Evolutionary conservation across 257 asterid species (phyloP), one percentile per base, ranked within the genome.

Genomic region (Scutellaria barbata): DNA sequence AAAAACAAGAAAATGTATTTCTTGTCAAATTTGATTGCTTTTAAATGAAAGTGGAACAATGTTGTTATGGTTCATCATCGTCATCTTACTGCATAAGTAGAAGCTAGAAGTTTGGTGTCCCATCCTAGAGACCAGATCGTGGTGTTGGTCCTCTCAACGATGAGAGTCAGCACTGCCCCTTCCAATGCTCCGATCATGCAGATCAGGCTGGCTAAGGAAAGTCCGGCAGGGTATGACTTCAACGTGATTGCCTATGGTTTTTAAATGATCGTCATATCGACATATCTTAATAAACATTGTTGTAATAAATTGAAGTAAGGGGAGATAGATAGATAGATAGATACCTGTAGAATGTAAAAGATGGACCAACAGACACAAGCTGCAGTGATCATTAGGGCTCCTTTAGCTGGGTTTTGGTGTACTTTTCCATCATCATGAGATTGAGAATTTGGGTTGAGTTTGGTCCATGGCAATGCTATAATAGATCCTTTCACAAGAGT

Each of bases 311-410:
- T 50, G 55, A 20, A 50, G 55, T 16, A 20, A n/a, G 12, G 25
- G 6, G 30, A 8, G 4, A 14, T 13, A 33, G 7, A 11, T 10
- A 8, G 4, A 14, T 13, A 33, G 7, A 11, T 10, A 37, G 3
- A 22, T 70, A 85, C 95, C 88, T 90, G 96, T 35, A 91, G 83
- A 41, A 76, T 83, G 83, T 79, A 86, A 63, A 90, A 90, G 16
- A 79, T 5, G 13, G 97, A 81, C 89, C 94, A 87, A 45, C 92
- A 87, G 57, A 80, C 50, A 76, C 93, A 89, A 47, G 87, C 95
- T 1, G 82, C 81, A 7, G 77, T 45, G 57, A 87, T 79, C 95
- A 89, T 80, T 58, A 86, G 65, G 11, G 87, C 81, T 3, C 96
- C 97, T 69, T 61, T 85, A 68, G 83, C 22, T 13, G 81, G 85